Evolutionary conservation across 176 grass and related monocot genomes (phyloP).

Genomic region (Ampelocalamus luodianensis): DNA sequence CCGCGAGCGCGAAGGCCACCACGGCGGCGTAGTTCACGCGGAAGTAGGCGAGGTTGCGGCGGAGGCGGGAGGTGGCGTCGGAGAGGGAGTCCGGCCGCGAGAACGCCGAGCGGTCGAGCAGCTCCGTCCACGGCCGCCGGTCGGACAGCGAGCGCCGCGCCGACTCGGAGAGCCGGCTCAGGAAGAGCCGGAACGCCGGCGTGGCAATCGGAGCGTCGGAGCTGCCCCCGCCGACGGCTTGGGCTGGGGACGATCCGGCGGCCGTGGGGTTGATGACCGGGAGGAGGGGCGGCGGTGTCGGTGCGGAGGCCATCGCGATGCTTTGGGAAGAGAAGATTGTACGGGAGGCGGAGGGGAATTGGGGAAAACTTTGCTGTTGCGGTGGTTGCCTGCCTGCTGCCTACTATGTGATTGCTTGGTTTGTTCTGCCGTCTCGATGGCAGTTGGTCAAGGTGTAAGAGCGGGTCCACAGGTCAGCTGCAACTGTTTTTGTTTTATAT

Average conservation of each 20-base stretch:
- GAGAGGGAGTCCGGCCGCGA: constrained; percentile 81
- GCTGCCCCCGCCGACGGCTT: not conserved
- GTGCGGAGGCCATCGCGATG: constrained; percentile 62
- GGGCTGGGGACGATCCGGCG: constrained; percentile 32
- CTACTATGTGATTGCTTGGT: not conserved
- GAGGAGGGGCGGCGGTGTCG: constrained; percentile 63
- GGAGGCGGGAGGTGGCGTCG: constrained; percentile 88
- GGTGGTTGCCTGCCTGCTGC: not conserved
- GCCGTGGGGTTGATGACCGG: constrained; percentile 68
- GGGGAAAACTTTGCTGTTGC: not conserved
- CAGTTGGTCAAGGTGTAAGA: not conserved
- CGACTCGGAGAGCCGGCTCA: constrained; percentile 82
- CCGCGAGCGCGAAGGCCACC: constrained; percentile 64
- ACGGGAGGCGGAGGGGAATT: not conserved
- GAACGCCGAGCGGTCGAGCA: constrained; percentile 88
- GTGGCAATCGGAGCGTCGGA: constrained; percentile 52
- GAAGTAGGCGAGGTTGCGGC: constrained; percentile 96
- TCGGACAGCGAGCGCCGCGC: constrained; percentile 77
- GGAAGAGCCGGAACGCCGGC: constrained; percentile 79
- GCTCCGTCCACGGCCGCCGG: constrained; percentile 86
- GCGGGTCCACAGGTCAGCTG: not conserved
- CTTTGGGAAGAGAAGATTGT: not conserved
- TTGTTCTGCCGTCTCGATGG: not conserved
- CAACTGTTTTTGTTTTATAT: not conserved
- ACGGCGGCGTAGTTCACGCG: constrained; percentile 96